A percentile compares a stretch with the other conserved stretches of the same genome.
Evolutionary conservation across 2,329 filamentous ascomycete genomes (phyloP).

Genomic region (Epichloe coenophiala): DNA sequence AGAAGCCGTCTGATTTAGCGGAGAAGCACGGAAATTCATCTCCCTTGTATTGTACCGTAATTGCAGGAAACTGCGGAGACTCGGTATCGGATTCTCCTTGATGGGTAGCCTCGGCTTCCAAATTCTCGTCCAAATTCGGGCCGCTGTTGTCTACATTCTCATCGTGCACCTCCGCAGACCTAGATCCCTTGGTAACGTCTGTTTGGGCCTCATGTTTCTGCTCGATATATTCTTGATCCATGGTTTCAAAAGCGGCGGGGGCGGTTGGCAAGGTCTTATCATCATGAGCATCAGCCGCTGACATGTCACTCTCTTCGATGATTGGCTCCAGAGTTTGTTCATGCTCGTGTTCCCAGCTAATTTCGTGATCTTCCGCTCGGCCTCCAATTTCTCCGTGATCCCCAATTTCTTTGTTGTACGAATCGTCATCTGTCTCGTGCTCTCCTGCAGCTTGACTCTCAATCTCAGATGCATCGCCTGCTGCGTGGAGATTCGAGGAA

Average conservation of each 20-base stretch:
- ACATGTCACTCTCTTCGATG: not conserved
- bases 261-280: not conserved
- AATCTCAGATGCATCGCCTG: not conserved
- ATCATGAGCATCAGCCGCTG: not conserved
- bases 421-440: not conserved
- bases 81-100: slow-evolving; percentile 5
- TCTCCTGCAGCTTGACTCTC: not conserved
- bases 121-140: not conserved
- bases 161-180: slow-evolving; percentile 1
- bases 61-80: slow-evolving; percentile 19
- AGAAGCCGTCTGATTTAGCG: slow-evolving; percentile 25
- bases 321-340: not conserved
- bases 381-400: slow-evolving; percentile 1
- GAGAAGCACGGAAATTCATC: slow-evolving; percentile 30
- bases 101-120: not conserved
- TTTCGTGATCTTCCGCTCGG: slow-evolving; percentile 8
- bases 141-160: not conserved
- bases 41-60: slow-evolving; percentile 29
- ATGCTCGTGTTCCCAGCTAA: slow-evolving; percentile 12
- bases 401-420: not conserved
- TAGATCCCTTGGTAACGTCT: not conserved
- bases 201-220: not conserved
- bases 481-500: not conserved
- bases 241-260: not conserved
- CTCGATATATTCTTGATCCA: not conserved